Percentiles rank a stretch among this genome's conserved stretches.
These are phyloP conservation scores for Nannochloropsis oceanica DNA, from an alignment of 108 stramenopile genomes.

Conservation along the genomic window DNA sequence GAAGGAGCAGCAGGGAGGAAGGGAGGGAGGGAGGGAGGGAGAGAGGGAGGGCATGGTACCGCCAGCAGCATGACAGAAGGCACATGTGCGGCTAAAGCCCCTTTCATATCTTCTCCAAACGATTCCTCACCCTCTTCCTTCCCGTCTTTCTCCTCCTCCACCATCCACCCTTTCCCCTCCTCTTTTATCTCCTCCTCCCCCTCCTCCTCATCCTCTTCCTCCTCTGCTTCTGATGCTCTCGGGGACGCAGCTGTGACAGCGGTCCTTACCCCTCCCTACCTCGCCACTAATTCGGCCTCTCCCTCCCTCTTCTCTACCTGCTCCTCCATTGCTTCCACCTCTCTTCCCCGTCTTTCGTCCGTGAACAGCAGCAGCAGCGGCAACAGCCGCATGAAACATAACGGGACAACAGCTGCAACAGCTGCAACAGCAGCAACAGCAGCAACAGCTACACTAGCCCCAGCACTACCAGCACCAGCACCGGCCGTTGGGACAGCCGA, in stretches of 20 bases:
- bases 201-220: neutral
- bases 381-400: too few species aligned
- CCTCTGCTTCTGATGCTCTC: neutral
- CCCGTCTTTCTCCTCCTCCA: neutral
- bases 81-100: too few species aligned
- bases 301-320: too few species aligned
- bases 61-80: too few species aligned
- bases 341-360: neutral
- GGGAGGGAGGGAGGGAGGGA: neutral
- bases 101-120: too few species aligned
- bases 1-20: neutral
- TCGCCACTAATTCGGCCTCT: neutral
- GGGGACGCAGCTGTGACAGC: too few species aligned
- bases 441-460: too few species aligned
- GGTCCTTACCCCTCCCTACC: neutral
- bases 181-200: neutral
- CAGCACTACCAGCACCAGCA: too few species aligned
- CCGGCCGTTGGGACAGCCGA: too few species aligned
- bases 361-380: too few species aligned
- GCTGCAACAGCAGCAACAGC: too few species aligned
- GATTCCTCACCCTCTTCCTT: neutral
- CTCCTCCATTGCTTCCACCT: neutral
- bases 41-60: neutral
- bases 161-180: neutral
- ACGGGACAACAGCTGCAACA: too few species aligned